phyloP scores from a whole-genome alignment of 148 eudicot species.

The Vaccinium darrowii region DNA sequence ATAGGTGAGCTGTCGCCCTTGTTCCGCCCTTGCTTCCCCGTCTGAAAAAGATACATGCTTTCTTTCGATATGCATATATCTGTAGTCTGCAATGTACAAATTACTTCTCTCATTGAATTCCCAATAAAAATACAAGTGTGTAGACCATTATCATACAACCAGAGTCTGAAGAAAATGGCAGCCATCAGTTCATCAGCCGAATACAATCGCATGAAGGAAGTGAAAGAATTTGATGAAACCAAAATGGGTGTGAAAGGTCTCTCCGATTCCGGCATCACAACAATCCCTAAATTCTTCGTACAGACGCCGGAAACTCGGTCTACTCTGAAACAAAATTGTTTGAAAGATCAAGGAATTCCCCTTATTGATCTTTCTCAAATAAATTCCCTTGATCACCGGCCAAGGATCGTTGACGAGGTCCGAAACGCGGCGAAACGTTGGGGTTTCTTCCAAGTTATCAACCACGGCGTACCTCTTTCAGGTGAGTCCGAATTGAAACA shows the following conservation, averaged over 20 bases:
- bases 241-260: slow-evolving; percentile 33
- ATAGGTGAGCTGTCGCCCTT: too few species aligned
- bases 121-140: background rate
- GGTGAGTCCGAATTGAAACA: background rate
- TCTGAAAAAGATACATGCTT: too few species aligned
- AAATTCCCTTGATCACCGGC: background rate
- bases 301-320: slow-evolving; percentile 22
- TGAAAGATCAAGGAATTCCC: background rate
- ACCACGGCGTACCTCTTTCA: slow-evolving; percentile 21
- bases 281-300: slow-evolving; percentile 25
- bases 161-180: background rate
- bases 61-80: too few species aligned
- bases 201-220: slow-evolving; percentile 25
- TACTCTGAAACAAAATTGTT: slow-evolving; percentile 1
- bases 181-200: background rate
- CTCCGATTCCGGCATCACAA: slow-evolving; percentile 25
- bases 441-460: slow-evolving; percentile 33
- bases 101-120: background rate
- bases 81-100: too few species aligned
- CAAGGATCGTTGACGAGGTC: slow-evolving; percentile 16
- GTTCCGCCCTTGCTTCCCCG: too few species aligned
- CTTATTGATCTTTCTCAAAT: slow-evolving; percentile 17
- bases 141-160: background rate
- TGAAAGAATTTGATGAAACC: slow-evolving; percentile 26
- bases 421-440: slow-evolving; percentile 9